These are phyloP conservation scores for Starmerella sirachaensis DNA, from an alignment of 805 yeast species.

Conservation along the genomic window DNA sequence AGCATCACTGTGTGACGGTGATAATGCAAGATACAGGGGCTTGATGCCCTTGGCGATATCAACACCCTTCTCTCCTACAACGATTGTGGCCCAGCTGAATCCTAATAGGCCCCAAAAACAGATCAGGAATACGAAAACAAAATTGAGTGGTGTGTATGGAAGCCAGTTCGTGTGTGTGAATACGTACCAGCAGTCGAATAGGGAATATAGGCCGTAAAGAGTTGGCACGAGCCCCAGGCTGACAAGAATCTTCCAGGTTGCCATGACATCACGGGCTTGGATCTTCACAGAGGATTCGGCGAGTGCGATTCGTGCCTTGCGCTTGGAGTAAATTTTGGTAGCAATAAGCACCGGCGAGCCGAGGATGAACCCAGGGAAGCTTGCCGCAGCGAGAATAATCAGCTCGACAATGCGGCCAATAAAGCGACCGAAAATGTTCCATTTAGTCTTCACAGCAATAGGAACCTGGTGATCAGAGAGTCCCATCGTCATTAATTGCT, in stretches of 20 bases:
- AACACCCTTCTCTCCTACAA: constrained; percentile 87
- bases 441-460: constrained; percentile 35
- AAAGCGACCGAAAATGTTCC: constrained; percentile 36
- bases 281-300: constrained; percentile 83
- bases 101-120: constrained; percentile 24
- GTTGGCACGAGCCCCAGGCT: constrained; percentile 83
- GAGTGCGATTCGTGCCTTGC: constrained; percentile 66
- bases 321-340: constrained; percentile 59
- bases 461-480: constrained; percentile 67
- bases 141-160: constrained; percentile 18
- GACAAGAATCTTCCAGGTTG: constrained; percentile 92
- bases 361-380: constrained; percentile 74
- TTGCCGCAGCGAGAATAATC: constrained; percentile 43
- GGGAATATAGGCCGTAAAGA: constrained; percentile 68
- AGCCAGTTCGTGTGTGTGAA: constrained; percentile 26
- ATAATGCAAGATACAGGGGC: constrained; percentile 50
- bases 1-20: constrained; percentile 30
- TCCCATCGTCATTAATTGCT: constrained; percentile 48
- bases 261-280: constrained; percentile 84
- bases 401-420: constrained; percentile 38
- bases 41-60: constrained; percentile 73
- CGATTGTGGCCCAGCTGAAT: constrained; percentile 76
- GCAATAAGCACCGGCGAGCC: constrained; percentile 81
- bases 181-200: constrained; percentile 30
- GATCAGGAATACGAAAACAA: constrained; percentile 2